Evolutionary conservation across 116 monocot species (phyloP).

Genomic region (Iris pallida): DNA sequence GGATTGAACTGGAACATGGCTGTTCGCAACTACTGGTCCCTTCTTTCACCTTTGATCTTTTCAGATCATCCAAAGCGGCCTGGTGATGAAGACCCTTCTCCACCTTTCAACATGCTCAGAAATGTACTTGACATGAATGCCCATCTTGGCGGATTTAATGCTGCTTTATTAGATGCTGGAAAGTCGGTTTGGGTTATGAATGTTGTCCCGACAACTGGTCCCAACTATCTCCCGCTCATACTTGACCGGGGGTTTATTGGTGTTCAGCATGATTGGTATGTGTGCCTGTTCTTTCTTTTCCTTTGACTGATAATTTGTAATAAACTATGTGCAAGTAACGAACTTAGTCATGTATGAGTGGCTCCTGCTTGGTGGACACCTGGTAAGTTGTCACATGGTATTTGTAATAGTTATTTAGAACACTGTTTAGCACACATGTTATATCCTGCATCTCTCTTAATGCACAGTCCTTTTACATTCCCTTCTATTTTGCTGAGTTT

Average conservation of each 20-base stretch:
- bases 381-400: too few species aligned
- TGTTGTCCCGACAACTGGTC: constrained; percentile 39
- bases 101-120: constrained; percentile 64
- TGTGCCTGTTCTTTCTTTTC: neutral
- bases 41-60: constrained; percentile 66
- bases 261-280: constrained; percentile 77
- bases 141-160: constrained; percentile 50
- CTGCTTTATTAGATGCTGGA: constrained; percentile 44
- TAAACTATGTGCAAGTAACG: too few species aligned
- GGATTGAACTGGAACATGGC: constrained; percentile 20
- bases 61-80: constrained; percentile 74
- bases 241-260: constrained; percentile 61
- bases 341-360: too few species aligned
- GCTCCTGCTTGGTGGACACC: too few species aligned
- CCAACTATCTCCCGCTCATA: constrained; percentile 20
- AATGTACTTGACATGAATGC: constrained; percentile 70
- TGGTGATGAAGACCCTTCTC: constrained; percentile 58
- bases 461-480: too few species aligned
- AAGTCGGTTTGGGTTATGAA: constrained; percentile 76
- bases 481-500: too few species aligned
- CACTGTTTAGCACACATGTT: too few species aligned
- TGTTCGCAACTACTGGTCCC: constrained; percentile 47
- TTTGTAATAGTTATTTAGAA: too few species aligned
- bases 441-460: too few species aligned
- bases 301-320: neutral